Evolutionary conservation across 164 flowering plant genomes (phyloP), one percentile per base, ranked within the genome.

Genomic region (Berberis thunbergii): DNA sequence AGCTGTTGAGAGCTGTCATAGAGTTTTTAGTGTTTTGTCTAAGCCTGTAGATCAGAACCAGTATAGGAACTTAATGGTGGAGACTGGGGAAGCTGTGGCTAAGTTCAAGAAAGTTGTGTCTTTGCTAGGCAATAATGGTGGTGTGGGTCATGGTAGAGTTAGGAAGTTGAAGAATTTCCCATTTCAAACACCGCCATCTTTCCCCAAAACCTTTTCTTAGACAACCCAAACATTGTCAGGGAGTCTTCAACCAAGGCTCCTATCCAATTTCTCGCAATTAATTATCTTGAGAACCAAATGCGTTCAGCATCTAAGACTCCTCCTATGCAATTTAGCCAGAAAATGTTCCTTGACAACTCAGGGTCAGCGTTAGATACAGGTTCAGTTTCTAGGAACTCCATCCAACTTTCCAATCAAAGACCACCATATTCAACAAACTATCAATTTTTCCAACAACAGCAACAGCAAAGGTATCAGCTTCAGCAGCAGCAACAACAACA

Each of bases 1-100:
- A 67, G 96, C 96, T 57, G 88, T 94, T 12, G 91, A 89, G 82
- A 83, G 88, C 76, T 89, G 97, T 67, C 84, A 89, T 65, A 82
- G 82, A 69, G 84, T 94, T 45, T 60, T 94, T 43, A 76, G 49
- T 49, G 62, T 89, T 6, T 61, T 93, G 55, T 78, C 92, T 64
- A 83, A 84, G 48, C 81, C 85, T 8, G 79, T 78, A 69, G 90
- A 83, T 76, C 86, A 85, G 60, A 68, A 70, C 65, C 82, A 83
- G 70, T 62, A 41, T 54, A 80, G 80, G 64, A 82, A 74, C 45
- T 73, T 87, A 69, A 77, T 70, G 72, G 72, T 66, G 41, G 89
- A 87, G 67, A 83, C 94, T 49, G 84, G 75, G 13, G 86, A 83
- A 42, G 86, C 96, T 66, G 81, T 91, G 54, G 55, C 49, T 39